Conservation (phyloP, 768 basidiomycete genomes). For the Amyloporia xantha region DNA sequence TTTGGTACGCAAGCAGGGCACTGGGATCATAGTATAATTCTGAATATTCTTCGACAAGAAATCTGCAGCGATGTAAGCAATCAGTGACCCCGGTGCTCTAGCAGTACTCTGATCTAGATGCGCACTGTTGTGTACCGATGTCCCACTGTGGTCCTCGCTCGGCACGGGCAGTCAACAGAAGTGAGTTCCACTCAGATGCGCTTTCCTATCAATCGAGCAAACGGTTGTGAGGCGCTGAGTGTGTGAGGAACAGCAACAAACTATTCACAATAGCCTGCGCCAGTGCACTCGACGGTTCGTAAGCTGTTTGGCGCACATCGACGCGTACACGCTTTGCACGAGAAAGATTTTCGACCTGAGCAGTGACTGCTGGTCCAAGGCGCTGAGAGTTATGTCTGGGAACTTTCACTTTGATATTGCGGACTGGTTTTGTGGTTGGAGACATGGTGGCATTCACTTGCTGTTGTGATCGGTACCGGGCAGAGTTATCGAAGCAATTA, state of each 20-base stretch:
- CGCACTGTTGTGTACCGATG: slow-evolving; percentile 78
- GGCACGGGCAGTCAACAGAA: slow-evolving; percentile 71
- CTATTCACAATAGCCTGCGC: slow-evolving; percentile 57
- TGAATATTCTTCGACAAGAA: slow-evolving; percentile 68
- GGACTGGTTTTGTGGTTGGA: slow-evolving; percentile 45
- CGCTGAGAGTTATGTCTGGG: slow-evolving; percentile 73
- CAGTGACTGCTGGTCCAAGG: slow-evolving; percentile 55
- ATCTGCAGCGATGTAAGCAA: slow-evolving; percentile 38
- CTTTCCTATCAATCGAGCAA: slow-evolving; percentile 50
- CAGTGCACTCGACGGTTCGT: slow-evolving; percentile 42
- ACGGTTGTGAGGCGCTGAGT: neutral
- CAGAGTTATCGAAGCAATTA: too few relatives aligned
- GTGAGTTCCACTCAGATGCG: slow-evolving; percentile 82
- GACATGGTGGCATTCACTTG: too few relatives aligned
- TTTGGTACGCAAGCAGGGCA: slow-evolving; percentile 33
- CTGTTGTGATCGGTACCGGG: neutral
- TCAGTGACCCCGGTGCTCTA: too few relatives aligned
- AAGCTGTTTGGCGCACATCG: slow-evolving; percentile 57
- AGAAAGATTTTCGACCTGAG: slow-evolving; percentile 52
- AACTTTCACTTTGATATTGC: slow-evolving; percentile 55
- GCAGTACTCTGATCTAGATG: slow-evolving; percentile 14
- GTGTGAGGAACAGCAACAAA: neutral
- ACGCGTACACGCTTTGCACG: slow-evolving; percentile 41
- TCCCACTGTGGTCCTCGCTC: slow-evolving; percentile 86
- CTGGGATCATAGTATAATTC: slow-evolving; percentile 70